phyloP scores from a whole-genome alignment of 2,329 filamentous ascomycete species.

The Ophiostoma novo-ulmi region DNA sequence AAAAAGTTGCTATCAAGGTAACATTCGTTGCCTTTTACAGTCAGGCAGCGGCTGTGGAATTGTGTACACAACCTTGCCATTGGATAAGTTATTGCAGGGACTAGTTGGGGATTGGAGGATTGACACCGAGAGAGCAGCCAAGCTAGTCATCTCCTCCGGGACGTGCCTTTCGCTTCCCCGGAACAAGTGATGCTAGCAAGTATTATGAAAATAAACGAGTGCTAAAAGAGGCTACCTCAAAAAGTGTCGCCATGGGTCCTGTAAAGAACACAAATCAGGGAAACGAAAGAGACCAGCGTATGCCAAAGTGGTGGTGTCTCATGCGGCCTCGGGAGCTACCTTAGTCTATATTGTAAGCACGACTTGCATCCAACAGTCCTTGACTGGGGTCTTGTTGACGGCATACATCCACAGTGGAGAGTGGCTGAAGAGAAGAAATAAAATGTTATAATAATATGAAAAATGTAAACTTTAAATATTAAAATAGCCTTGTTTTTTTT shows the following conservation, averaged over 20 bases:
- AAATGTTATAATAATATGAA: background rate
- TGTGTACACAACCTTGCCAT: background rate
- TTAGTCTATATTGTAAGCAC: background rate
- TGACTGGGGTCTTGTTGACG: background rate
- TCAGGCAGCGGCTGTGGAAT: background rate
- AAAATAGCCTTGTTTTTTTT: background rate
- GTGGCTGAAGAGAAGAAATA: background rate
- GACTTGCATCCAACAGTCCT: background rate
- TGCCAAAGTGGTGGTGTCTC: background rate
- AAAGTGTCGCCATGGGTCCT: background rate
- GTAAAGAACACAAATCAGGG: background rate
- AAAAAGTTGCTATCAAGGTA: background rate
- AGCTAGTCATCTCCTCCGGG: background rate
- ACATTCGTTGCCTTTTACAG: background rate
- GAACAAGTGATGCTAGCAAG: background rate
- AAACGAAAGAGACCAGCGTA: background rate
- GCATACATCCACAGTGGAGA: background rate
- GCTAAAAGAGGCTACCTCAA: background rate
- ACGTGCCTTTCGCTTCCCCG: constrained; percentile 5
- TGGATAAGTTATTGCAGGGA: background rate
- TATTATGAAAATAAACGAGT: background rate
- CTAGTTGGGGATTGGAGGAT: background rate
- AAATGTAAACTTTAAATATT: background rate
- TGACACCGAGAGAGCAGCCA: background rate
- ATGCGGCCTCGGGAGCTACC: constrained; percentile 1